phyloP scores from a whole-genome alignment of 1,284 basidiomycete genomes.

The Pseudozyma sp. region DNA sequence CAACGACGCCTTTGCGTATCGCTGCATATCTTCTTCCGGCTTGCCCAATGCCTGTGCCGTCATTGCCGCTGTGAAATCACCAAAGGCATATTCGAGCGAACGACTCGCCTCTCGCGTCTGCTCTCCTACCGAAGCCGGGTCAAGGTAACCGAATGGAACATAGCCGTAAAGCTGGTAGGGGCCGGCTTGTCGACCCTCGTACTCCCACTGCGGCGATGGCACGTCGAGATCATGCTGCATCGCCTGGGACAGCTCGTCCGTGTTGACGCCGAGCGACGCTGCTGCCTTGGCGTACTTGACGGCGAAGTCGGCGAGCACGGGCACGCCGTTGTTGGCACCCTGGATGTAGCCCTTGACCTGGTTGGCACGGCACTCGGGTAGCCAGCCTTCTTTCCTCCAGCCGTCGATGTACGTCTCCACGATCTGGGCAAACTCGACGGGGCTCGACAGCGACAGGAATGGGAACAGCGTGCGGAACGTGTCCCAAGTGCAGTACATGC shows the following conservation, averaged over 20 bases:
- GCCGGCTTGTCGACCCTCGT: constrained; percentile 53
- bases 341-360: constrained; percentile 53
- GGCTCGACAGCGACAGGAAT: constrained; percentile 55
- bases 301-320: constrained; percentile 56
- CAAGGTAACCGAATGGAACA: constrained; percentile 56
- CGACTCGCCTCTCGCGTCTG: constrained; percentile 59
- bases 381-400: constrained; percentile 53
- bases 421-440: constrained; percentile 57
- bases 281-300: constrained; percentile 56
- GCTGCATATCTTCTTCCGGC: constrained; percentile 19
- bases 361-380: constrained; percentile 63
- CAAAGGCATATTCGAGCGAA: constrained; percentile 68
- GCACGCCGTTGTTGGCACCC: constrained; percentile 55
- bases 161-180: constrained; percentile 55
- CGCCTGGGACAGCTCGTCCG: constrained; percentile 54
- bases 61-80: constrained; percentile 71
- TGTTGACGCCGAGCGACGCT: constrained; percentile 38
- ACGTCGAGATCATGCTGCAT: constrained; percentile 68
- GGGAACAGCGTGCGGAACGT: constrained; percentile 59
- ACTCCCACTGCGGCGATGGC: constrained; percentile 62
- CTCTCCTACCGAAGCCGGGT: constrained; percentile 51
- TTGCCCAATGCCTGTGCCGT: constrained; percentile 48
- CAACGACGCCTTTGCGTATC: constrained; percentile 37
- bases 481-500: constrained; percentile 56
- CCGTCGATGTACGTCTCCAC: constrained; percentile 63